Conservation (phyloP, 352 stramenopile species). For the Aphanomyces euteiches region DNA sequence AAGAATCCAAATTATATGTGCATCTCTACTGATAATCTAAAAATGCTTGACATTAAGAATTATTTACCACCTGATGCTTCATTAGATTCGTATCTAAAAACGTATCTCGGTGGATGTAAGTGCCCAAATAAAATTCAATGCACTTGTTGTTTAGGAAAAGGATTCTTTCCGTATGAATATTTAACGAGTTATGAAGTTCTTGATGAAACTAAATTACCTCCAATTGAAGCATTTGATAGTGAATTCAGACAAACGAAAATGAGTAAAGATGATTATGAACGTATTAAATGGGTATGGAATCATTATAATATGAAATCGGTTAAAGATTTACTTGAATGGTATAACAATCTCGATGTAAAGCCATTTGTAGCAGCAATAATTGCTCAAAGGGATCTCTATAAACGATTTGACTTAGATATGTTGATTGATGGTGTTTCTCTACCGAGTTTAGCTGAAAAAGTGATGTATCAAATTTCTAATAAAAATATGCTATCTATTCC, state of each 20-base stretch:
- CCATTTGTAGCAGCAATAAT: slow-evolving; percentile 35
- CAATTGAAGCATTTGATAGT: neutral
- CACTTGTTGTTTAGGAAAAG: slow-evolving; percentile 3
- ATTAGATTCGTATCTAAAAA: neutral
- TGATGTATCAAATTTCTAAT: slow-evolving; percentile 17
- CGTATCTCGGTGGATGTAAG: neutral
- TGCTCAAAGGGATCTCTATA: slow-evolving; percentile 8
- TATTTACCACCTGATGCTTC: slow-evolving; percentile 7
- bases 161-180: slow-evolving; percentile 17
- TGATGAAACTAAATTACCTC: slow-evolving; percentile 13
- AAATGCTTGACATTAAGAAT: neutral
- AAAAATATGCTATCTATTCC: neutral
- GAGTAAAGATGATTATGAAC: slow-evolving; percentile 35
- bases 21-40: neutral
- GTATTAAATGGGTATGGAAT: slow-evolving; percentile 37
- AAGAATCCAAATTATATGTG: neutral
- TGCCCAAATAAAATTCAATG: neutral
- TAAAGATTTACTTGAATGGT: slow-evolving; percentile 42
- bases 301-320: slow-evolving; percentile 39
- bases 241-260: slow-evolving; percentile 21
- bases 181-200: neutral
- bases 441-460: neutral
- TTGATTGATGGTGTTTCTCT: slow-evolving; percentile 9
- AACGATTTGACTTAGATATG: slow-evolving; percentile 14
- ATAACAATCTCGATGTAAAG: slow-evolving; percentile 41